These are phyloP conservation scores for Coemansia sp. DNA, from an alignment of 192 early-diverging fungal species.

Conservation along the genomic window DNA sequence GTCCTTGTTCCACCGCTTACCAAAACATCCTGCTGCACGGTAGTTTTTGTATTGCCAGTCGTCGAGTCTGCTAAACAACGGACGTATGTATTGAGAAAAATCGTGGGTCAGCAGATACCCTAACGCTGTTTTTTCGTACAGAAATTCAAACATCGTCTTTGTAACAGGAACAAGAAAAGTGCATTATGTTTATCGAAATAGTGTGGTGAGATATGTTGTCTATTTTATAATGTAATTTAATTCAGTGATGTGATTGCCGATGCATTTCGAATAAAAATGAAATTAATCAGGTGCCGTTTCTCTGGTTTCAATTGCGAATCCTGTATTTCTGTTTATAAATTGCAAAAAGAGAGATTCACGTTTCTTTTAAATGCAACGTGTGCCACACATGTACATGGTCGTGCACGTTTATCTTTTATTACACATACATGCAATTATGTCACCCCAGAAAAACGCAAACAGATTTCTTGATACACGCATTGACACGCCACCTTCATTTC, in stretches of 20 bases:
- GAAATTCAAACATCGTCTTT: slow-evolving; percentile 25
- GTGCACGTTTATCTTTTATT: neutral
- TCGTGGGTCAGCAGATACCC: slow-evolving; percentile 8
- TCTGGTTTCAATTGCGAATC: slow-evolving; percentile 8
- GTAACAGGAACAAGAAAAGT: neutral
- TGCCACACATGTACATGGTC: slow-evolving; percentile 14
- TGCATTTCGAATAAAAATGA: too few relatives aligned
- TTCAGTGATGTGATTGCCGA: too few relatives aligned
- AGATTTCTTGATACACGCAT: too few relatives aligned
- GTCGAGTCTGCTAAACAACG: slow-evolving; percentile 31
- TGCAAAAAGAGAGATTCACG: slow-evolving; percentile 2
- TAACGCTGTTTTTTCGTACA: slow-evolving; percentile 18
- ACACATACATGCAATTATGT: too few relatives aligned
- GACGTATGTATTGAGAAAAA: slow-evolving; percentile 19
- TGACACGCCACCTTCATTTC: too few relatives aligned
- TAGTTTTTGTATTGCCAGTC: slow-evolving; percentile 19
- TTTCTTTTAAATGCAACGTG: neutral
- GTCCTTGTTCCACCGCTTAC: slow-evolving; percentile 8
- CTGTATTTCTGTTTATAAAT: slow-evolving; percentile 4
- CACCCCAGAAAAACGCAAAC: too few relatives aligned
- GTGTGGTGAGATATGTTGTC: too few relatives aligned
- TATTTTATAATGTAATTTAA: too few relatives aligned
- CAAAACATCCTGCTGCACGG: slow-evolving; percentile 24
- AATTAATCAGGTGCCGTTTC: neutral
- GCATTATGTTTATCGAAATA: neutral